These are phyloP conservation scores for Cadophora luteo-olivacea DNA, from an alignment of 2,329 filamentous ascomycete genomes.

Conservation along the genomic window DNA sequence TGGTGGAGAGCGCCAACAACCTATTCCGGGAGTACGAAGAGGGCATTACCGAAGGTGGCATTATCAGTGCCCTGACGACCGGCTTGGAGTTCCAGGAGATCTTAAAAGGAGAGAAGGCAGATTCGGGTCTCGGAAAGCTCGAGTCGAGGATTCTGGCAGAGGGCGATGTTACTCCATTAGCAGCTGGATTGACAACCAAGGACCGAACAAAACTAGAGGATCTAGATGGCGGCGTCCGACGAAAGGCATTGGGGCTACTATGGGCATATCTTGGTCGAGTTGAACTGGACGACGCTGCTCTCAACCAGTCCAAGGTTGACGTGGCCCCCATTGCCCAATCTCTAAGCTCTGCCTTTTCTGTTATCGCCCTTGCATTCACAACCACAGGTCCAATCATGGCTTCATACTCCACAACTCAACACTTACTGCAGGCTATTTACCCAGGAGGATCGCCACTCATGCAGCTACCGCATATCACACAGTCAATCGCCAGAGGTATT, in stretches of 20 bases:
- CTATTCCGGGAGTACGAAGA: slow-evolving; percentile 94
- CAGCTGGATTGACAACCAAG: slow-evolving; percentile 69
- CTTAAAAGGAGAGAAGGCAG: slow-evolving; percentile 78
- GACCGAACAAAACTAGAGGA: slow-evolving; percentile 80
- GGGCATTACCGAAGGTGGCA: slow-evolving; percentile 77
- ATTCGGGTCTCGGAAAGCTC: slow-evolving; percentile 80
- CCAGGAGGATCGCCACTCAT: slow-evolving; percentile 86
- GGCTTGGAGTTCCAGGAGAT: slow-evolving; percentile 85
- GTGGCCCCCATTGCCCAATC: slow-evolving; percentile 85
- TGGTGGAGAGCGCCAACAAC: slow-evolving; percentile 92
- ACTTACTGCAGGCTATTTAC: slow-evolving; percentile 86
- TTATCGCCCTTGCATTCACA: slow-evolving; percentile 87
- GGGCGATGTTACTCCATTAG: slow-evolving; percentile 57
- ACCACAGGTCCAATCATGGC: slow-evolving; percentile 82
- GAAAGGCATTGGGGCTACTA: slow-evolving; percentile 87
- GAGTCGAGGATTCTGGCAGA: slow-evolving; percentile 79
- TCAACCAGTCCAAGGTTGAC: slow-evolving; percentile 88
- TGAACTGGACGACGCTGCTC: slow-evolving; percentile 77
- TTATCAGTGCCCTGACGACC: slow-evolving; percentile 81
- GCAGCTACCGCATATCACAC: slow-evolving; percentile 87
- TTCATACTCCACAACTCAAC: slow-evolving; percentile 83
- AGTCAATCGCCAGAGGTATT: slow-evolving; percentile 67
- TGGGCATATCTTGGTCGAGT: slow-evolving; percentile 95
- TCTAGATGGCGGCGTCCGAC: slow-evolving; percentile 77
- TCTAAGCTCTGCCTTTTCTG: slow-evolving; percentile 84